These are phyloP conservation scores for Drosera capensis DNA, from an alignment of 148 eudicot species.

Conservation along the genomic window DNA sequence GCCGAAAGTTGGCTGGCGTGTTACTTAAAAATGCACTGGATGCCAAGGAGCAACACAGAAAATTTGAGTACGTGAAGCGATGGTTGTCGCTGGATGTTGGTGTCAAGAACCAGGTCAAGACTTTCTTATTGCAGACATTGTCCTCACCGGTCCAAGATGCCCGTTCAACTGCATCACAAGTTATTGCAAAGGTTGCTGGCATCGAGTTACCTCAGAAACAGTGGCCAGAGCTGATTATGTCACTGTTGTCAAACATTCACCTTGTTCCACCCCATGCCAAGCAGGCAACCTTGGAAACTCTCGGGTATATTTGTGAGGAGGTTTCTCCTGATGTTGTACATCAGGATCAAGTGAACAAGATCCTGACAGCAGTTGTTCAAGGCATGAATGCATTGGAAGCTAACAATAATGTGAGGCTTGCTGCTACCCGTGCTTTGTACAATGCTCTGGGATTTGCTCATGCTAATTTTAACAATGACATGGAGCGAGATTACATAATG, in stretches of 20 bases:
- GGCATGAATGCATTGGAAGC: conserved; percentile 49
- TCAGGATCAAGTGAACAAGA: conserved; percentile 85
- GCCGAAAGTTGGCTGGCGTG: conserved; percentile 71
- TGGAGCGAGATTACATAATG: conserved; percentile 89
- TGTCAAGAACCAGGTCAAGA: conserved; percentile 59
- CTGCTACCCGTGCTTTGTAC: conserved; percentile 72
- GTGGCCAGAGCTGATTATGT: conserved; percentile 76
- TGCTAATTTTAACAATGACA: conserved; percentile 70
- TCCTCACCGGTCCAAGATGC: conserved; percentile 68
- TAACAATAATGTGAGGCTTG: conserved; percentile 69
- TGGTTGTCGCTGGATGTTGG: conserved; percentile 61
- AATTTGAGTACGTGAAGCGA: conserved; percentile 65
- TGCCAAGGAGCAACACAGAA: conserved; percentile 86
- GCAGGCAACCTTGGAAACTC: conserved; percentile 83
- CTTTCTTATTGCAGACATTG: conserved; percentile 66
- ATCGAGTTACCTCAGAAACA: conserved; percentile 88
- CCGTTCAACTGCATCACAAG: conserved; percentile 88
- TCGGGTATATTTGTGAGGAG: conserved; percentile 89
- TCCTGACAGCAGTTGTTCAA: conserved; percentile 85
- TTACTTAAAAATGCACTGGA: conserved; percentile 87
- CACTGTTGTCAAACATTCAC: conserved; percentile 53
- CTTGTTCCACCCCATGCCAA: conserved; percentile 79
- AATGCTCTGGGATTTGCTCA: conserved; percentile 89
- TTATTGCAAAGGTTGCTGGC: conserved; percentile 86
- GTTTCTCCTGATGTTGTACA: conserved; percentile 73